Percentiles rank a stretch among this genome's conserved stretches.
Conservation (phyloP, 2,329 filamentous ascomycete genomes). For the Monosporascus cannonballus region DNA sequence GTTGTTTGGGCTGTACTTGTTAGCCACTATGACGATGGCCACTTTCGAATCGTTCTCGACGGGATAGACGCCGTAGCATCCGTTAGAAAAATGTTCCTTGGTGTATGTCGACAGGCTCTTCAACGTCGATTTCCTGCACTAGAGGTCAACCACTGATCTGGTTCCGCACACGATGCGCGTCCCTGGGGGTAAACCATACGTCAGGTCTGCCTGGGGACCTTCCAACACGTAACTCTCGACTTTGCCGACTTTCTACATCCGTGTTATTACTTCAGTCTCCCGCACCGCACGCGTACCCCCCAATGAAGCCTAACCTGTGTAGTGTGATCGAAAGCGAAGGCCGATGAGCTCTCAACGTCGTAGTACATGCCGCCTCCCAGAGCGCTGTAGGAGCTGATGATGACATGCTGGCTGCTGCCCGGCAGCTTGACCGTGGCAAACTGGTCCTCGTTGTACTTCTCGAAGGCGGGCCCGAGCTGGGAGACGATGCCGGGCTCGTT, state of each 20-base stretch:
- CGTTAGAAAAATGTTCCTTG: constrained; percentile 81
- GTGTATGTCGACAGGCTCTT: constrained; percentile 73
- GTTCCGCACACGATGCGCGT: neutral
- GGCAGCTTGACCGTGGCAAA: constrained; percentile 85
- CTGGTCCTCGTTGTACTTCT: constrained; percentile 96
- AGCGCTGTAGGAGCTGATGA: constrained; percentile 82
- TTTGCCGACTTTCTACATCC: constrained; percentile 66
- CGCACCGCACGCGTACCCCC: no score
- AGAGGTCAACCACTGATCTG: constrained; percentile 12
- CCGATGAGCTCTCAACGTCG: constrained; percentile 81
- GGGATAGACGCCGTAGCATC: constrained; percentile 77
- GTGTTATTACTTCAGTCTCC: constrained; percentile 8
- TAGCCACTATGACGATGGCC: constrained; percentile 80
- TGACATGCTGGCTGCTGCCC: constrained; percentile 73
- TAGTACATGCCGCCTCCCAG: constrained; percentile 80
- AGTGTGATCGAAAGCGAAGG: constrained; percentile 81
- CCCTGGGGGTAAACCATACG: constrained; percentile 49
- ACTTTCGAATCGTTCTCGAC: constrained; percentile 68
- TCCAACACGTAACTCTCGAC: constrained; percentile 77
- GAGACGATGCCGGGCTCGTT: constrained; percentile 62
- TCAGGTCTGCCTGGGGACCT: constrained; percentile 67
- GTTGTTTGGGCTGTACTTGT: constrained; percentile 97
- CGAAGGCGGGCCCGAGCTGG: constrained; percentile 75
- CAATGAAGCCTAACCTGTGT: constrained; percentile 52
- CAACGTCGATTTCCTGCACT: constrained; percentile 68